Evolutionary conservation across 352 stramenopile genomes (phyloP), one percentile per base, ranked within the genome.

Genomic region (Phytophthora hybrid): DNA sequence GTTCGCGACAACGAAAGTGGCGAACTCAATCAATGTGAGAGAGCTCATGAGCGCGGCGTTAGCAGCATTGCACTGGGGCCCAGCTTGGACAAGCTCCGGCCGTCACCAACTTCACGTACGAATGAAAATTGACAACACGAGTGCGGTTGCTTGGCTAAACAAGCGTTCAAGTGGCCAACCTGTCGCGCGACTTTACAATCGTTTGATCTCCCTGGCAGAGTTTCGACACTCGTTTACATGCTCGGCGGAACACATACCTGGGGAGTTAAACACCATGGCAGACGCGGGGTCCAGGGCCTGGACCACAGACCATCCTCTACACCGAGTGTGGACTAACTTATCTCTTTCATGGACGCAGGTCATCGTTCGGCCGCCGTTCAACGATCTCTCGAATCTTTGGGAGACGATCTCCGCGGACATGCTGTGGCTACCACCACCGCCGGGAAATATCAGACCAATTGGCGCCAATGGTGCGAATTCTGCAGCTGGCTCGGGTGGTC

Each of bases 381-480:
- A 60, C 49, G 23, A 68, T 68, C 61, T 68, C 61, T 68, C n/a
- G 29, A 29, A 6, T 18, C 10, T 54, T 31, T 68, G 61, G 61
- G 61, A n/a, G 34, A 59, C n/a, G 3, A 53, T 5, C 21, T 60
- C n/a, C 10, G 61, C n/a, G 34, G n/a, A 54, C 47, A 54, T 32
- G 47, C 47, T 29, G 8, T 54, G 4, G 47, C 47, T 31, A 23
- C 13, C 5, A 34, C 59, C 18, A 66, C 54, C 1, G 23, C 60
- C 5, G 53, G 31, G 6, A 74, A 64, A 34, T 74, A 70, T 4
- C 4, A 37, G 1, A 58, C 58, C 0, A 8, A 57, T 6, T 73
- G 49, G 67, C 21, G 8, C 1, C 59, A 74, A 47, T 70, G 54
- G 55, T 66, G 54, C 3, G n/a, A 51, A 3, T 66, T 74, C 9